Conservation (phyloP, 78 protist genomes). For the Trichosphaerium sp. region DNA sequence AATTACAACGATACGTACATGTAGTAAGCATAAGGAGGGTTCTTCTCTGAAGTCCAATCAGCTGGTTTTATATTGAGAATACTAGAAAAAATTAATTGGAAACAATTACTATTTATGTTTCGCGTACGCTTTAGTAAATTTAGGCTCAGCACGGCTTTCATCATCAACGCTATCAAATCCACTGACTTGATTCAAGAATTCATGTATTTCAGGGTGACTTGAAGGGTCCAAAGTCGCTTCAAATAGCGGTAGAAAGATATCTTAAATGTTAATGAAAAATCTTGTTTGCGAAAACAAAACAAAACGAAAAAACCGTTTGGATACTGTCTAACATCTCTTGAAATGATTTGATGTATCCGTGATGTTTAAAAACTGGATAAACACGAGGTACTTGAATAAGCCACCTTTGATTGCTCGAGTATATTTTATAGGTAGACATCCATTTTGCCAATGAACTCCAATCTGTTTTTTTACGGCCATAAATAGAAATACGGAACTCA, state of each 20-base stretch:
- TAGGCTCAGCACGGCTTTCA: conserved; percentile 77
- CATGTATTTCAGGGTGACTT: conserved; percentile 14
- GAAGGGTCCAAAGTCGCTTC: conserved; percentile 79
- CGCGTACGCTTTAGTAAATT: conserved; percentile 23
- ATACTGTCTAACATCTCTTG: conserved; percentile 40
- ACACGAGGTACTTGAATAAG: conserved; percentile 93
- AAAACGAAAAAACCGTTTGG: background rate
- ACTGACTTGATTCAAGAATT: conserved; percentile 63
- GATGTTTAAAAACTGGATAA: conserved; percentile 40
- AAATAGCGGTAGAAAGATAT: conserved; percentile 92
- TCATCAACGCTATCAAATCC: conserved; percentile 97
- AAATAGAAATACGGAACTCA: conserved; percentile 89
- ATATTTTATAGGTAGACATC: conserved; percentile 63
- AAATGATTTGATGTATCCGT: conserved; percentile 37
- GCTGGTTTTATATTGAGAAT: conserved; percentile 17
- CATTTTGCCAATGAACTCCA: conserved; percentile 83
- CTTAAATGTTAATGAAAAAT: background rate
- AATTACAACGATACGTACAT: too few relatives aligned
- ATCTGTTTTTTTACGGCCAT: conserved; percentile 76
- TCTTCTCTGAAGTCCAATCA: conserved; percentile 65
- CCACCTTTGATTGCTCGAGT: conserved; percentile 79
- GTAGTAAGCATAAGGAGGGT: conserved; percentile 95
- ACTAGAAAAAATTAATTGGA: conserved; percentile 4
- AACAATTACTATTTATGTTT: background rate
- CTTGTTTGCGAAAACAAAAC: background rate